Conservation (phyloP, 2,329 filamentous ascomycete species). For the Tolypocladium pustulatum region DNA sequence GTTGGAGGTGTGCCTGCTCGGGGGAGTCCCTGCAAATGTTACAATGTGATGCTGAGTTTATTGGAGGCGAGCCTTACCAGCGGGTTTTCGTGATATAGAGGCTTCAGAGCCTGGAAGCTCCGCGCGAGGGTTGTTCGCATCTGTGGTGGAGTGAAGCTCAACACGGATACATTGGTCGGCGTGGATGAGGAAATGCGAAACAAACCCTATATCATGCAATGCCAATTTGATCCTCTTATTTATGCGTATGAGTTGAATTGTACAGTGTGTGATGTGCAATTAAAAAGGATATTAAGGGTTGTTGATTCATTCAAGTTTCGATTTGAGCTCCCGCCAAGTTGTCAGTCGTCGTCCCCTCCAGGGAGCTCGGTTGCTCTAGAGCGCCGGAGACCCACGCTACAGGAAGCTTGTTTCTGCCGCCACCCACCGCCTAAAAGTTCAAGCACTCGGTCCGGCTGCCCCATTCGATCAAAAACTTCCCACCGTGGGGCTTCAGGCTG, state of each 20-base stretch:
- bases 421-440: constrained; percentile 41
- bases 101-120: constrained; percentile 21
- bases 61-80: constrained; percentile 42
- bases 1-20: constrained; percentile 50
- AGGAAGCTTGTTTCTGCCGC: constrained; percentile 28
- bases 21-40: constrained; percentile 60
- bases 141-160: constrained; percentile 2
- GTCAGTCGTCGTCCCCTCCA: not conserved
- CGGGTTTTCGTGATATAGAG: constrained; percentile 68
- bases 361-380: not conserved
- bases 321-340: not conserved
- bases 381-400: not conserved
- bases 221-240: not conserved
- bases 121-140: constrained; percentile 28
- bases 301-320: not conserved
- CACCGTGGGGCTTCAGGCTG: constrained; percentile 15
- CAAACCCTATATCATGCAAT: not conserved
- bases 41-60: not conserved
- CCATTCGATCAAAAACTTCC: constrained; percentile 19
- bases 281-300: not conserved
- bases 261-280: not conserved
- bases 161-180: not conserved
- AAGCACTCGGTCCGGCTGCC: constrained; percentile 3
- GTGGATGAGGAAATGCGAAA: not conserved
- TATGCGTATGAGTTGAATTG: too few species aligned